phyloP scores from a whole-genome alignment of 2,329 filamentous ascomycete genomes.

The Sporothrix schenckii region DNA sequence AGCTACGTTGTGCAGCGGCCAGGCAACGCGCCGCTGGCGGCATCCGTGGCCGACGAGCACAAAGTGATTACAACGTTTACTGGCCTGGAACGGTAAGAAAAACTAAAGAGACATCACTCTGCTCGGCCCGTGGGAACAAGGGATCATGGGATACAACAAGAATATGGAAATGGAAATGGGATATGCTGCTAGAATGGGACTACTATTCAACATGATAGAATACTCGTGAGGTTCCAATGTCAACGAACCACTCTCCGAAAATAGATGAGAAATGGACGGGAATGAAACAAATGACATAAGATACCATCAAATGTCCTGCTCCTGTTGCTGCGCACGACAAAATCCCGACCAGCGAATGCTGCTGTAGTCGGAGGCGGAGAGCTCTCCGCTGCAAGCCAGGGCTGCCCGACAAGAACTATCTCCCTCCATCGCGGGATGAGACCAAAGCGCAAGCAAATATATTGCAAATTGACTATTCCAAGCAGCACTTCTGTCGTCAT shows the following conservation, averaged over 20 bases:
- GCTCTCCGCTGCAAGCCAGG: background rate
- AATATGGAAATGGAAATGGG: background rate
- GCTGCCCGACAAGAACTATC: background rate
- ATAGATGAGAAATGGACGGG: background rate
- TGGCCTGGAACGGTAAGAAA: slow-evolving; percentile 35
- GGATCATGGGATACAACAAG: background rate
- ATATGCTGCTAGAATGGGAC: background rate
- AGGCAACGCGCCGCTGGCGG: slow-evolving; percentile 67
- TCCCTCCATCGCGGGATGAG: background rate
- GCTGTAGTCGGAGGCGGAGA: slow-evolving; percentile 8
- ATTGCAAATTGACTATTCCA: background rate
- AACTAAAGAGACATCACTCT: no score
- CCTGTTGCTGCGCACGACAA: background rate
- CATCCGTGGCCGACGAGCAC: slow-evolving; percentile 43
- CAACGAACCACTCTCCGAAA: background rate
- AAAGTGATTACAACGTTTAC: slow-evolving; percentile 43
- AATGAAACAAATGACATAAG: slow-evolving; percentile 20
- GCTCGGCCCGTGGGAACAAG: background rate
- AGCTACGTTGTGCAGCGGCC: slow-evolving; percentile 65
- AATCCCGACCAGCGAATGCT: background rate
- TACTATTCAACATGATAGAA: slow-evolving; percentile 22
- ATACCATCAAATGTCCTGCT: background rate
- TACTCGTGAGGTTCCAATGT: background rate
- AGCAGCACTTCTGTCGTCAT: slow-evolving; percentile 3
- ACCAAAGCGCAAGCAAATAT: background rate